These are phyloP conservation scores for Aspergillus sojae DNA, from an alignment of 2,329 filamentous ascomycete species.

Conservation along the genomic window DNA sequence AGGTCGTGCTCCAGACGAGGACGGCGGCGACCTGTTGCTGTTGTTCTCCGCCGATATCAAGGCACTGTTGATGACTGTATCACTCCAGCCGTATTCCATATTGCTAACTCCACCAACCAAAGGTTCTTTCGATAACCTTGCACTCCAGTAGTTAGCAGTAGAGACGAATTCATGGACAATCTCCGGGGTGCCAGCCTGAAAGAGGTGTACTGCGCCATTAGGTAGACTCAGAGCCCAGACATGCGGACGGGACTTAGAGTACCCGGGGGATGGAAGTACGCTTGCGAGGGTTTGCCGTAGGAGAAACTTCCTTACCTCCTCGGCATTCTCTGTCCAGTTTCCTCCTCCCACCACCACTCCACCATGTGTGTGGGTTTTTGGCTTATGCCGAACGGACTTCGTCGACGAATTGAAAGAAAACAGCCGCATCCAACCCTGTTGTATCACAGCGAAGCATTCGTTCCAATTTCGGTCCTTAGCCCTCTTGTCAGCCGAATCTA, in stretches of 20 bases:
- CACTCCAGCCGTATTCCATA: slow-evolving; percentile 96
- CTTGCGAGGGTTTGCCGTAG: slow-evolving; percentile 91
- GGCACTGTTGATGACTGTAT: slow-evolving; percentile 77
- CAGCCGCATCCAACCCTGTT: slow-evolving; percentile 89
- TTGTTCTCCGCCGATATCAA: slow-evolving; percentile 58
- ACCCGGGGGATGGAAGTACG: slow-evolving; percentile 84
- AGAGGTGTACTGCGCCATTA: slow-evolving; percentile 93
- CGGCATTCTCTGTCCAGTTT: slow-evolving; percentile 97
- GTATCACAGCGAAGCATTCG: slow-evolving; percentile 93
- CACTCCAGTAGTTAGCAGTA: slow-evolving; percentile 97
- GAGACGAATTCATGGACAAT: slow-evolving; percentile 93
- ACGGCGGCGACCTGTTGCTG: slow-evolving; percentile 32
- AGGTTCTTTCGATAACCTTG: slow-evolving; percentile 89
- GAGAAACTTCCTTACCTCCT: slow-evolving; percentile 82
- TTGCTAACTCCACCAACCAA: slow-evolving; percentile 92
- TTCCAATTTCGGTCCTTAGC: slow-evolving; percentile 93
- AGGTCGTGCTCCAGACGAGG: slow-evolving; percentile 47
- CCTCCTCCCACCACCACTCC: slow-evolving; percentile 84
- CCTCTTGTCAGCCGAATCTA: slow-evolving; percentile 87
- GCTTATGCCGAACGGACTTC: slow-evolving; percentile 71
- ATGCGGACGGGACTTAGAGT: slow-evolving; percentile 85
- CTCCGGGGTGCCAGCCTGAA: slow-evolving; percentile 93
- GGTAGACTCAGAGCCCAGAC: slow-evolving; percentile 94
- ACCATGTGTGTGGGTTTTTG: slow-evolving; percentile 55
- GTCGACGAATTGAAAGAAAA: slow-evolving; percentile 85